Base-by-base conservation (phyloP, 2,329 filamentous ascomycete genomes). In the Cladosporium sp. region DNA sequence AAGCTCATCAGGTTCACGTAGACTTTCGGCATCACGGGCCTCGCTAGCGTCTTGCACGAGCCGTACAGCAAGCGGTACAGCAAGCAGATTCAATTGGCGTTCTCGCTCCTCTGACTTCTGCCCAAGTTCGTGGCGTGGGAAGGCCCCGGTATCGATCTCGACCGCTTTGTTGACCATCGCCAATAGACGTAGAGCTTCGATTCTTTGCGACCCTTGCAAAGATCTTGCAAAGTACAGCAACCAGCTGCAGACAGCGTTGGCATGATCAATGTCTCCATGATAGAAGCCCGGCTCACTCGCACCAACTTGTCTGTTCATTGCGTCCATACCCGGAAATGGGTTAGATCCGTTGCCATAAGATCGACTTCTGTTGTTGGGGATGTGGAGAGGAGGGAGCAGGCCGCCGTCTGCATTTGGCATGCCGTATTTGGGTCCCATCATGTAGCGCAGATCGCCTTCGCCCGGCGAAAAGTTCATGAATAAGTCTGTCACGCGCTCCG, bases 221-320 rank as follows among this genome's bases (percentile, higher is more conserved):
- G 73, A 73, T 14, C 78, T 70, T 11, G 76, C 75, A 17, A 78
- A 69, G 47, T 75, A 72, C 57, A 80, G 72, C 1, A 80, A 72
- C 78, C 78, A 81, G 52, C 75, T 75, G 63, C 75, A 76, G 5
- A 81, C 70, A 1, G 76, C 74, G n/a, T 75, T 76, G 36, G 77
- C 76, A 28, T 76, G 75, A 56, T 78, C 76, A 15, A 78, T 72
- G 40, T 70, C 68, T 12, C 61, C 64, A 8, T 63, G 63, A 7
- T 47, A 37, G 3, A 58, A 22, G 8, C 34, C 11, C 7, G 20
- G n/a, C 9, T 56, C 54, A 6, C 42, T 34, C 6, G 20, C 19
- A 14, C 34, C 42, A 39, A 39, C 36, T 55, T 59, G 39, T 22
- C 20, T 55, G 47, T 15, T 42, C 36, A 36, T 69, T 67, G 45